Evolutionary conservation across 495 filamentous ascomycete genomes (phyloP), one percentile per base, ranked within the genome.

Genomic region (Penicillium canescens): DNA sequence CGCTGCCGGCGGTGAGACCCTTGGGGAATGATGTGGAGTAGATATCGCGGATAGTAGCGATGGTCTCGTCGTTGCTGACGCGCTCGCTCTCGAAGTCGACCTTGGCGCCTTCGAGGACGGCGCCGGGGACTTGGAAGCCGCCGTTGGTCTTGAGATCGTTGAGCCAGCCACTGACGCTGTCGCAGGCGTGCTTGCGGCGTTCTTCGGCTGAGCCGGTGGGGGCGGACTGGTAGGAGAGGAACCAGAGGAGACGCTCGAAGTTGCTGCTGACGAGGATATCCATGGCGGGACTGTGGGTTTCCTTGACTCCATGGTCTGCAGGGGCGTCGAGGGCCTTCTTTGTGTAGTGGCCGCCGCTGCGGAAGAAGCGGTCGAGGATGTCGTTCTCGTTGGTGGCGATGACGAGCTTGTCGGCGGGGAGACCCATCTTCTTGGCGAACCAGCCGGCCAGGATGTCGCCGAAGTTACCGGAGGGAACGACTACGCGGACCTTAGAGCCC

Each of bases 221-320:
- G 55, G 71, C 79, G 55, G 81, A 83, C 52, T 85, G 77, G 68
- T 87, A 85, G 2, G 90, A 85, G 10, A 96, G 78, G 77, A 88
- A 96, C 93, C 93, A 97, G n/a, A 98, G 78, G 0, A 98, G 78
- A 24, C 94, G 82, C 77, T 98, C 94, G 68, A 98, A 97, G 78
- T 98, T 98, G 68, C 86, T 91, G 48, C 84, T 89, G 34, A 97
- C 91, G 11, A 98, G 79, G 48, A 97, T 97, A 68, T 98, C 94
- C 94, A 98, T 98, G 16, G 94, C 94, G 0, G 94, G 93, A 46
- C 82, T 87, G 35, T 90, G 76, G 0, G 94, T 97, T 69, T 94
- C 93, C 70, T 90, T 90, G 52, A 50, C 45, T 3, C 45, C 43
- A n/a, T 46, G 43, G 33, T 46, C 43, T 5, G 51, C 16, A 9